Evolutionary conservation across 768 basidiomycete genomes (phyloP).

Genomic region (Xerocomus potaroensis): DNA sequence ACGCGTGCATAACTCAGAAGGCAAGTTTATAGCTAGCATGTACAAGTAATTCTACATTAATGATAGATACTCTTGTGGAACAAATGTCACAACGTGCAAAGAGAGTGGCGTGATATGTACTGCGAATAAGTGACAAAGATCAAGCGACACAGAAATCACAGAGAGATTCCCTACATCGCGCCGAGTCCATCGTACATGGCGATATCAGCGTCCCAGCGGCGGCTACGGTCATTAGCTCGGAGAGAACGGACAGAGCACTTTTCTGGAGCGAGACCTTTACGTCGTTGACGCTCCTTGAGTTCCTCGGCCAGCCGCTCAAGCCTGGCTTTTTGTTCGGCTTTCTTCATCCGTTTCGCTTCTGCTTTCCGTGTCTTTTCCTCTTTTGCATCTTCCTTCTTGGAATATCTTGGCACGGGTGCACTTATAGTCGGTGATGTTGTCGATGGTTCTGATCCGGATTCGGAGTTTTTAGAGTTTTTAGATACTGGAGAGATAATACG

Average conservation of each 20-base stretch:
- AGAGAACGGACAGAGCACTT: constrained; percentile 29
- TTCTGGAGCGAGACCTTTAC: constrained; percentile 28
- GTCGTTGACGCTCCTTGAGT: constrained; percentile 38
- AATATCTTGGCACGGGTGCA: constrained; percentile 3
- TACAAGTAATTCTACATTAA: constrained; percentile 31
- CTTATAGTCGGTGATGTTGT: constrained; percentile 20
- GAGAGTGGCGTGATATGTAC: constrained; percentile 3
- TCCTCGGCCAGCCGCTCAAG: constrained; percentile 42
- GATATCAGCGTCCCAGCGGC: constrained; percentile 19
- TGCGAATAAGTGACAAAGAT: constrained; percentile 16
- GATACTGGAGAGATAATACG: constrained; percentile 25
- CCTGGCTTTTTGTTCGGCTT: constrained; percentile 38
- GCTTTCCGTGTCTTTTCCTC: constrained; percentile 43
- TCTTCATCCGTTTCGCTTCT: constrained; percentile 40
- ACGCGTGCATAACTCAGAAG: too few species aligned
- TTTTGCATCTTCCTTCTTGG: constrained; percentile 25
- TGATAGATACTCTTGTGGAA: constrained; percentile 16
- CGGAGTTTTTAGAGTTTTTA: constrained; percentile 12
- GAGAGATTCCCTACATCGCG: constrained; percentile 15
- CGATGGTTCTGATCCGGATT: constrained; percentile 3
- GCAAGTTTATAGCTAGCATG: constrained; percentile 15
- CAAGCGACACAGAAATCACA: constrained; percentile 11
- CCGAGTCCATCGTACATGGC: constrained; percentile 34
- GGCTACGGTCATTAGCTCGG: constrained; percentile 20
- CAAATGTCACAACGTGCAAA: constrained; percentile 11